phyloP scores from a whole-genome alignment of 495 filamentous ascomycete species.

The Physcia stellaris region DNA sequence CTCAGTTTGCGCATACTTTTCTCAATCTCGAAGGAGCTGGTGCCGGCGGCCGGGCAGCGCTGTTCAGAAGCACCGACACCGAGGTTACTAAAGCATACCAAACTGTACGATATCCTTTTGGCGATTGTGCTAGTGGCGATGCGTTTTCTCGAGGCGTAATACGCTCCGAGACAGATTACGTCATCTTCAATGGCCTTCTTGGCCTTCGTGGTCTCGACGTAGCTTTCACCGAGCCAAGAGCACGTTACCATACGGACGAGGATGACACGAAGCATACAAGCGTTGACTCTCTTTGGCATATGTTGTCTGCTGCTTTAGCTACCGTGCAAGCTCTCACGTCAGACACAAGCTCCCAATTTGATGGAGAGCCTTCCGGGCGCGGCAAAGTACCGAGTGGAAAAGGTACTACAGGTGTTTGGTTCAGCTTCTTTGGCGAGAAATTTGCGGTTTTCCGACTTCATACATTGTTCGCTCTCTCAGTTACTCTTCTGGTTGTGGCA shows the following conservation, averaged over 20 bases:
- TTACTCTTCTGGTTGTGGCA: slow-evolving; percentile 64
- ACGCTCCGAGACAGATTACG: slow-evolving; percentile 78
- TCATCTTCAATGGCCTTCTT: slow-evolving; percentile 64
- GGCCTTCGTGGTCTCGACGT: slow-evolving; percentile 84
- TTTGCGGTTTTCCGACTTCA: slow-evolving; percentile 70
- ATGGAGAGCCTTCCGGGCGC: slow-evolving; percentile 40
- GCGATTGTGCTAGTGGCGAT: slow-evolving; percentile 66
- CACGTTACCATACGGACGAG: slow-evolving; percentile 82
- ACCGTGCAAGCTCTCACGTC: slow-evolving; percentile 58
- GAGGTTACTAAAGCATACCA: slow-evolving; percentile 75
- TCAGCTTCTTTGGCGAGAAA: slow-evolving; percentile 73
- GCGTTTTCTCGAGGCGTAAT: slow-evolving; percentile 69
- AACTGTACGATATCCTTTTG: slow-evolving; percentile 61
- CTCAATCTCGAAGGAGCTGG: slow-evolving; percentile 92
- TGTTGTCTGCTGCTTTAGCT: slow-evolving; percentile 68
- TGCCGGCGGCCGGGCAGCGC: slow-evolving; percentile 73
- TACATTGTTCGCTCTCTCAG: slow-evolving; percentile 75
- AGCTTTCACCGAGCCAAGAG: slow-evolving; percentile 75
- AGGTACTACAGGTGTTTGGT: slow-evolving; percentile 74
- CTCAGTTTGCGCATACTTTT: slow-evolving; percentile 66
- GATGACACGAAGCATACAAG: slow-evolving; percentile 74
- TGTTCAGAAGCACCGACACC: slow-evolving; percentile 77
- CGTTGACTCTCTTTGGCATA: slow-evolving; percentile 74
- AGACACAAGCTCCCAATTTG: slow-evolving; percentile 56
- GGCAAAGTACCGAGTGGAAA: slow-evolving; percentile 51